Conservation (phyloP, 192 early-diverging fungal species). For the Umbelopsis vinacea region DNA sequence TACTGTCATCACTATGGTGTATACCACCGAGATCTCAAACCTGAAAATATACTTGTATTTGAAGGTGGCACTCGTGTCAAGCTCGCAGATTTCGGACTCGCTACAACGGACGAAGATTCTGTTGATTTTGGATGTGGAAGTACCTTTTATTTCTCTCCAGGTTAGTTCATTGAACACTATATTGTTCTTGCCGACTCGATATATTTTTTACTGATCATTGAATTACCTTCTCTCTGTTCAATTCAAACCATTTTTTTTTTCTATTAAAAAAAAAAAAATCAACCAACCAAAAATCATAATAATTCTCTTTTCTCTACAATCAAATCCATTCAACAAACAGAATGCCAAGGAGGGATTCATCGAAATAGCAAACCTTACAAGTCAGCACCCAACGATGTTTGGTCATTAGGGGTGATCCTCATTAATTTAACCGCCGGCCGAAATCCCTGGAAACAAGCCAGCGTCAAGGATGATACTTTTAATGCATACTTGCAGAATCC, state of each 20-base stretch:
- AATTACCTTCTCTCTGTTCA: neutral
- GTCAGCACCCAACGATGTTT: constrained; percentile 84
- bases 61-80: constrained; percentile 72
- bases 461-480: constrained; percentile 78
- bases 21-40: constrained; percentile 94
- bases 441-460: constrained; percentile 79
- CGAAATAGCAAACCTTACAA: constrained; percentile 41
- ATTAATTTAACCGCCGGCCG: constrained; percentile 87
- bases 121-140: constrained; percentile 89
- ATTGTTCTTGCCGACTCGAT: no score
- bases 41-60: constrained; percentile 70
- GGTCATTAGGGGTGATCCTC: constrained; percentile 88
- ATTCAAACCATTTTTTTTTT: neutral
- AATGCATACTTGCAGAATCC: constrained; percentile 68
- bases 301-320: no score
- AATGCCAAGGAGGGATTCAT: constrained; percentile 67
- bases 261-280: no score
- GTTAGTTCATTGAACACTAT: neutral
- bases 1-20: constrained; percentile 74
- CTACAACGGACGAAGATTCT: constrained; percentile 79
- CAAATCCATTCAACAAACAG: constrained; percentile 29
- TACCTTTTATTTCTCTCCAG: constrained; percentile 63
- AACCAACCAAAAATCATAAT: no score
- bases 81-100: constrained; percentile 92
- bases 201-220: no score